phyloP scores from a whole-genome alignment of 1,284 basidiomycete species.

The Pisolithus thermaeus region DNA sequence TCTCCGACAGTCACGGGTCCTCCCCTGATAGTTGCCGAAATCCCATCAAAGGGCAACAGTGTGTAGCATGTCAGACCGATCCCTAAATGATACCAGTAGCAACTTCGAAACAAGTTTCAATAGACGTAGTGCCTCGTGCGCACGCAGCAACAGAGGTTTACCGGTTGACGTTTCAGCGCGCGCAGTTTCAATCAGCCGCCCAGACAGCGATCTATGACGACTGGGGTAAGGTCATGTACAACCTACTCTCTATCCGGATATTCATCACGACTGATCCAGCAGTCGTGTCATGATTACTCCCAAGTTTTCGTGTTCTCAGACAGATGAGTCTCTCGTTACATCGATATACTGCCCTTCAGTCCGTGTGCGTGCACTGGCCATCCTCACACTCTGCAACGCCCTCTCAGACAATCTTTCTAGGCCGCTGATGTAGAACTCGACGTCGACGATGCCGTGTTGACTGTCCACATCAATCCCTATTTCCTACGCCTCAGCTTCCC shows the following conservation, averaged over 20 bases:
- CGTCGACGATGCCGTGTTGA: constrained; percentile 63
- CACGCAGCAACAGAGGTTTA: too few relatives aligned
- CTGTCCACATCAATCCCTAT: constrained; percentile 75
- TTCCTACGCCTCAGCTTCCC: constrained; percentile 73
- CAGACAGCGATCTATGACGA: too few relatives aligned
- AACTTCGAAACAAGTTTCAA: too few relatives aligned
- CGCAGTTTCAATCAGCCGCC: background rate
- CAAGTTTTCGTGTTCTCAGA: constrained; percentile 69
- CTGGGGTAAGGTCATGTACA: too few relatives aligned
- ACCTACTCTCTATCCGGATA: too few relatives aligned
- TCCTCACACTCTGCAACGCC: constrained; percentile 8
- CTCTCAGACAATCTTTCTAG: constrained; percentile 33
- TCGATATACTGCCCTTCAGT: constrained; percentile 72
- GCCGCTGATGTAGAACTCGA: constrained; percentile 75
- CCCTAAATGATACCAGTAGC: too few relatives aligned
- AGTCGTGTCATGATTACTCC: constrained; percentile 65
- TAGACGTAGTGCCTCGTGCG: too few relatives aligned
- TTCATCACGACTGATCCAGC: background rate
- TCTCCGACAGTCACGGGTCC: too few relatives aligned
- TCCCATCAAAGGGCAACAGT: too few relatives aligned
- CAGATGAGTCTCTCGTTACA: constrained; percentile 50
- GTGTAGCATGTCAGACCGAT: too few relatives aligned
- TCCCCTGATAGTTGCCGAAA: too few relatives aligned
- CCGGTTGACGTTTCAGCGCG: too few relatives aligned
- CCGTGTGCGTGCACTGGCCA: constrained; percentile 46